Evolutionary conservation across 495 filamentous ascomycete species (phyloP).

Genomic region (Jackrogersella multiformis): DNA sequence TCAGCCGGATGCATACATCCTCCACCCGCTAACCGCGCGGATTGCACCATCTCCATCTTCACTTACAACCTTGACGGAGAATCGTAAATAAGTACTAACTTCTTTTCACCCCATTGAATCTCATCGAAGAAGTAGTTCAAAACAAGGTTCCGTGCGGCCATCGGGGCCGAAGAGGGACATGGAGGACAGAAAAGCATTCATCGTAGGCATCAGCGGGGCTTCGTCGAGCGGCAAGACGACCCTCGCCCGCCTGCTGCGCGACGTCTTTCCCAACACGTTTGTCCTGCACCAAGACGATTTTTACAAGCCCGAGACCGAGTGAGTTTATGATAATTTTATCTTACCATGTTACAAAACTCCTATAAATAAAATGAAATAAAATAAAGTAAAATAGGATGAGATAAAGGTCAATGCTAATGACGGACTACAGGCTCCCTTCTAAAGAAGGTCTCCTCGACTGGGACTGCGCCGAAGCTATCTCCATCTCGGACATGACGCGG

Average conservation of each 20-base stretch:
- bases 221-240: constrained; percentile 86
- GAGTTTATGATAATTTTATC: constrained; percentile 21
- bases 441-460: constrained; percentile 77
- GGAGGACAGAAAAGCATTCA: constrained; percentile 58
- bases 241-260: constrained; percentile 74
- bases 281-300: constrained; percentile 96
- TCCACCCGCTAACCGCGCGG: constrained; percentile 11
- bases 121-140: background rate
- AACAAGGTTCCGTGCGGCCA: background rate
- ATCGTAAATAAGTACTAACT: background rate
- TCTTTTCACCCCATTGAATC: background rate
- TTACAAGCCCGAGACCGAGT: constrained; percentile 79
- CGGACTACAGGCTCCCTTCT: constrained; percentile 52
- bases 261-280: constrained; percentile 75
- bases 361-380: background rate
- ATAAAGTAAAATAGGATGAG: no score
- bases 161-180: constrained; percentile 28
- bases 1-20: constrained; percentile 31
- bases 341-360: background rate
- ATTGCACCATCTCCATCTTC: constrained; percentile 15
- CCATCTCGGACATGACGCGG: constrained; percentile 68
- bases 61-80: background rate
- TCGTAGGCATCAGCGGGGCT: constrained; percentile 78
- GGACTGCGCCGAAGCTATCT: constrained; percentile 82
- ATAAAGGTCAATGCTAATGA: background rate